Conservation (phyloP, 176 grass and related monocot genomes). For the Neostapfia colusana region DNA sequence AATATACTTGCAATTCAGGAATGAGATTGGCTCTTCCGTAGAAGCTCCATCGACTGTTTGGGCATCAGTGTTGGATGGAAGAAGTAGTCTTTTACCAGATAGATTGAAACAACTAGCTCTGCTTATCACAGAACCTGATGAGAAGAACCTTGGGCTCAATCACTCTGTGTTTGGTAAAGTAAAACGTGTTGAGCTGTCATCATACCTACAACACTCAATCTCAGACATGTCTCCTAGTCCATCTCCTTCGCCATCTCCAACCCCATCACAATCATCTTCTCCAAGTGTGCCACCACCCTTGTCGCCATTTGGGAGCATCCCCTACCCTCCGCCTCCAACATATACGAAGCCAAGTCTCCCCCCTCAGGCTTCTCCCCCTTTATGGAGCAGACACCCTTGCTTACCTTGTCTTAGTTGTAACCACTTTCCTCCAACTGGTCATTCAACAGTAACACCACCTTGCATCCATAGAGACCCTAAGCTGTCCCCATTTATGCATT, state of each 20-base stretch:
- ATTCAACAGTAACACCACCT: conserved; percentile 46
- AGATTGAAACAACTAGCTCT: conserved; percentile 78
- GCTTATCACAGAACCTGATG: conserved; percentile 54
- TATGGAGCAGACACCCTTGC: conserved; percentile 30
- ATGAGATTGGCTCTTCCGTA: conserved; percentile 67
- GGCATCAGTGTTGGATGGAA: conserved; percentile 65
- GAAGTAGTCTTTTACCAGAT: conserved; percentile 59
- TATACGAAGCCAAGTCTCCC: conserved; percentile 30
- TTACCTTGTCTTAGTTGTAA: conserved; percentile 46
- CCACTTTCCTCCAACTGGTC: conserved; percentile 32
- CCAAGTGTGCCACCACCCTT: conserved; percentile 27
- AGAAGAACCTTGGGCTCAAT: conserved; percentile 73
- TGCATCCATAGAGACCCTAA: conserved; percentile 38
- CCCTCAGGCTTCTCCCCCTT: conserved; percentile 38
- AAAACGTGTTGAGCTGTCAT: conserved; percentile 76
- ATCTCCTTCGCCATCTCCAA: conserved; percentile 50
- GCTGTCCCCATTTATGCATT: conserved; percentile 32
- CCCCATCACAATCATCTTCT: conserved; percentile 47
- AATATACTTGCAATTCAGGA: conserved; percentile 65
- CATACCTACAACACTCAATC: conserved; percentile 57
- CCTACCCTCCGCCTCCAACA: conserved; percentile 32
- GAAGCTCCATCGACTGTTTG: conserved; percentile 50
- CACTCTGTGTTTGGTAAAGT: conserved; percentile 86
- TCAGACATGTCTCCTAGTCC: conserved; percentile 60
- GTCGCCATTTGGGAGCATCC: conserved; percentile 33